Evolutionary conservation across 2,329 filamentous ascomycete species (phyloP), one percentile per base, ranked within the genome.

Genomic region (Zopfia rhizophila): DNA sequence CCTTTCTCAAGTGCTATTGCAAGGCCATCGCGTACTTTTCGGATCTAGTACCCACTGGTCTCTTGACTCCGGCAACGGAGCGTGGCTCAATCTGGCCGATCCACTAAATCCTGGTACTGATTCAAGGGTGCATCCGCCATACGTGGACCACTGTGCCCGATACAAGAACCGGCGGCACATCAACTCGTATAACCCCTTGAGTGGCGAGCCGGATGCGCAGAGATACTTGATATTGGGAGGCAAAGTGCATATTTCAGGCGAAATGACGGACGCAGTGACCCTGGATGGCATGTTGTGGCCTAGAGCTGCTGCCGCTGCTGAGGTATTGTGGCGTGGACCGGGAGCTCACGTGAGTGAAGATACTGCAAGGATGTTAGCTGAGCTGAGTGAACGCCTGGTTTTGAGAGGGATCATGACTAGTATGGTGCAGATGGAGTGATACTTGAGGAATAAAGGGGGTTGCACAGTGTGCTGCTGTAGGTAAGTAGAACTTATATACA

Each of bases 301-400:
- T 8, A 80, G 89, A 8, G 82, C 83, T 4, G 82, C 80, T 48
- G 88, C 87, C 1, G 87, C 86, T 1, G 87, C 80, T 24, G 89
- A 92, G 74, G 85, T 90, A 2, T 78, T 91, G 38, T 93, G 89
- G 89, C 87, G 83, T 25, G 88, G 89, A 70, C 74, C 11, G 87
- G 88, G 5, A 72, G 82, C 64, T 89, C 89, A 69, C 76, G 88
- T 40, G 86, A 81, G 24, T 46, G 85, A 88, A 72, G 72, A 87
- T 40, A 80, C 83, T 28, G 87, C 86, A 10, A 79, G 79, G n/a
- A 75, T 89, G 27, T 72, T 93, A 58, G 81, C 81, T 29, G 87
- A 90, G 74, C 82, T 88, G 77, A 79, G 89, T 36, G 88, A 92
- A 78, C 76, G 88, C 16, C 77, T 92, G 77, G 79, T 91, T 13